These are phyloP conservation scores for Curvularia sp. DNA, from an alignment of 2,329 filamentous ascomycete species.

Conservation along the genomic window DNA sequence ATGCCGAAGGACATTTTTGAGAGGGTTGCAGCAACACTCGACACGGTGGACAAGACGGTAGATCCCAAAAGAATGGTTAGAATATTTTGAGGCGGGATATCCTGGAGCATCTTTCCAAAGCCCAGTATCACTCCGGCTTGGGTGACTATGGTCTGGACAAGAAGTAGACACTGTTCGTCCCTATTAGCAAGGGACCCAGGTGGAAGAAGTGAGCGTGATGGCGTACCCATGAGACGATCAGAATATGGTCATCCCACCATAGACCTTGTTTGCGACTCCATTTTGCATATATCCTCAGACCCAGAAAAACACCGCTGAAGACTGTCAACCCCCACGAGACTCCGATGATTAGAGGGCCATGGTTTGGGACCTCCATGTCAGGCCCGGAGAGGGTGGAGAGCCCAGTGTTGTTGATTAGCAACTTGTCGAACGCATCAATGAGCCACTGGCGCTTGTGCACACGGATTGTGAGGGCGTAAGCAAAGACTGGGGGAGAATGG, in stretches of 20 bases:
- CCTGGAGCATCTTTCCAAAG: conserved; percentile 32
- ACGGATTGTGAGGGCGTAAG: background rate
- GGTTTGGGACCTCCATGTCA: conserved; percentile 27
- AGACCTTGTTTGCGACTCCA: conserved; percentile 32
- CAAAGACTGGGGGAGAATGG: background rate
- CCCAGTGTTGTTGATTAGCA: conserved; percentile 7
- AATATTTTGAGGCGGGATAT: conserved; percentile 27
- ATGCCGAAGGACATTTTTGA: conserved; percentile 42
- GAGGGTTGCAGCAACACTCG: conserved; percentile 35
- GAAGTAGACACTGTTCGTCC: conserved; percentile 29
- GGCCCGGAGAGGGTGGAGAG: conserved; percentile 5
- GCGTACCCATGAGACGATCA: conserved; percentile 36
- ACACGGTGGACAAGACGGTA: conserved; percentile 30
- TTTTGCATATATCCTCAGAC: conserved; percentile 38
- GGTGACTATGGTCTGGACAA: conserved; percentile 28
- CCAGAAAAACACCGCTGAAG: conserved; percentile 32
- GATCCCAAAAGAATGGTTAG: conserved; percentile 23
- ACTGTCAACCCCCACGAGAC: conserved; percentile 37
- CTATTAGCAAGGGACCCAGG: conserved; percentile 2
- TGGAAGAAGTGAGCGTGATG: background rate
- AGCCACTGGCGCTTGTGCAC: background rate
- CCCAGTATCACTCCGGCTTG: conserved; percentile 32
- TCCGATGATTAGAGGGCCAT: conserved; percentile 34
- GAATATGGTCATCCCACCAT: conserved; percentile 43
- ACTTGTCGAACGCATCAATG: conserved; percentile 3